A percentile compares a stretch with the other conserved stretches of the same genome.
Conservation (phyloP, 345 rosid genomes). For the Populus pruinosa region DNA sequence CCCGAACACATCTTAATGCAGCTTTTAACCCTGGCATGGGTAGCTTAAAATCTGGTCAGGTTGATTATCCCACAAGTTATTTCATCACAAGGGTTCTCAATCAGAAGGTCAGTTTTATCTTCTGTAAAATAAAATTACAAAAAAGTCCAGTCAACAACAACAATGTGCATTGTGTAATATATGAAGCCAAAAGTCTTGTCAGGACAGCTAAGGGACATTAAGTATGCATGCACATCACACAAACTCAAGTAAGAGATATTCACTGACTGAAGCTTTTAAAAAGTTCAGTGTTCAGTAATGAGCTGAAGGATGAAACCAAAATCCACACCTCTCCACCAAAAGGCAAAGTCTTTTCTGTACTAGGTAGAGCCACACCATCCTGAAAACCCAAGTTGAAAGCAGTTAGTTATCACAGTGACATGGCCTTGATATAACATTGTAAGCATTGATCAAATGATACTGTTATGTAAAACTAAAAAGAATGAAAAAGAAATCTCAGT, state of each 20-base stretch:
- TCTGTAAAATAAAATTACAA: neutral
- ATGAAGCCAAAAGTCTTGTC: neutral
- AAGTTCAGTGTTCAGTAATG: slow-evolving; percentile 1
- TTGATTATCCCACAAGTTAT: neutral
- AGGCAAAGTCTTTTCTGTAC: slow-evolving; percentile 84
- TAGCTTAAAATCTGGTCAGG: neutral
- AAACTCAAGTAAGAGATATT: slow-evolving; percentile 7
- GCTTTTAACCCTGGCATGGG: neutral
- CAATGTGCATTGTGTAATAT: neutral
- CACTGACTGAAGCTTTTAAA: slow-evolving; percentile 6
- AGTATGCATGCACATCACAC: neutral
- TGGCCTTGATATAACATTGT: neutral
- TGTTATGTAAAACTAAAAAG: neutral
- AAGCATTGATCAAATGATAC: neutral
- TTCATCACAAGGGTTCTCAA: neutral
- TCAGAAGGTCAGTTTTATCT: neutral
- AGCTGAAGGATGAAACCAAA: slow-evolving; percentile 20
- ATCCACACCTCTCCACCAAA: slow-evolving; percentile 88
- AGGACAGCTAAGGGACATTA: neutral
- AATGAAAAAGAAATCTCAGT: neutral
- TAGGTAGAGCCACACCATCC: slow-evolving; percentile 94
- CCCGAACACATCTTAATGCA: neutral
- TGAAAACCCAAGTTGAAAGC: slow-evolving; percentile 29
- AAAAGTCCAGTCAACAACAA: neutral
- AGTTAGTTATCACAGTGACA: slow-evolving; percentile 16